phyloP scores from a whole-genome alignment of 1,284 basidiomycete species.

The Rugosomyces carneus region DNA sequence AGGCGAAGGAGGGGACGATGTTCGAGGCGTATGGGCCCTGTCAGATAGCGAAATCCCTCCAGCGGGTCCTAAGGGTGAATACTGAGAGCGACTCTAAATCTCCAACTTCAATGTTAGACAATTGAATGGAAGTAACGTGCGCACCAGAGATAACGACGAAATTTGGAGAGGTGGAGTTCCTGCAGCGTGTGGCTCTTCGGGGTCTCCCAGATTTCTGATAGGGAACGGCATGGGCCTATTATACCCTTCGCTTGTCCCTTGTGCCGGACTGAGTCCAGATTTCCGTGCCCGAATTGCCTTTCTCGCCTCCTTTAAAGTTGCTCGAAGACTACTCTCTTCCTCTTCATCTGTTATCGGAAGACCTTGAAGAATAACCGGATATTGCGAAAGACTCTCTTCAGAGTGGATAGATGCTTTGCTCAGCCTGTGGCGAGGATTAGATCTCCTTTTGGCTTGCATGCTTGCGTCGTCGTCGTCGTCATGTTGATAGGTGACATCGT shows the following conservation, averaged over 20 bases:
- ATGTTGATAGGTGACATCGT: slow-evolving; percentile 21
- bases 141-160: slow-evolving; percentile 1
- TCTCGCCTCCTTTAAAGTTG: slow-evolving; percentile 25
- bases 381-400: slow-evolving; percentile 8
- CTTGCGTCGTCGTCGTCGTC: not conserved
- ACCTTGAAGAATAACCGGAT: slow-evolving; percentile 27
- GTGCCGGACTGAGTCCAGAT: slow-evolving; percentile 15
- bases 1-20: not conserved
- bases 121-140: not conserved
- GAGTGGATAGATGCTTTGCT: not conserved
- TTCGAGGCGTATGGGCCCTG: not conserved
- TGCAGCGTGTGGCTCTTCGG: slow-evolving; percentile 4
- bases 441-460: slow-evolving; percentile 20
- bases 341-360: slow-evolving; percentile 35
- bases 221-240: slow-evolving; percentile 29
- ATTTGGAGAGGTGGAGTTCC: slow-evolving; percentile 2
- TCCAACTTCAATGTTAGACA: not conserved
- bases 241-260: slow-evolving; percentile 18
- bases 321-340: slow-evolving; percentile 18
- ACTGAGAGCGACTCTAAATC: not conserved
- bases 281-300: slow-evolving; percentile 14
- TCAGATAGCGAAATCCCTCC: not conserved
- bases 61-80: not conserved
- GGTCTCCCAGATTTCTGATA: slow-evolving; percentile 13
- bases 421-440: slow-evolving; percentile 4